Conservation (phyloP, 139 green algal genomes). For the Chlorella vulgaris region DNA sequence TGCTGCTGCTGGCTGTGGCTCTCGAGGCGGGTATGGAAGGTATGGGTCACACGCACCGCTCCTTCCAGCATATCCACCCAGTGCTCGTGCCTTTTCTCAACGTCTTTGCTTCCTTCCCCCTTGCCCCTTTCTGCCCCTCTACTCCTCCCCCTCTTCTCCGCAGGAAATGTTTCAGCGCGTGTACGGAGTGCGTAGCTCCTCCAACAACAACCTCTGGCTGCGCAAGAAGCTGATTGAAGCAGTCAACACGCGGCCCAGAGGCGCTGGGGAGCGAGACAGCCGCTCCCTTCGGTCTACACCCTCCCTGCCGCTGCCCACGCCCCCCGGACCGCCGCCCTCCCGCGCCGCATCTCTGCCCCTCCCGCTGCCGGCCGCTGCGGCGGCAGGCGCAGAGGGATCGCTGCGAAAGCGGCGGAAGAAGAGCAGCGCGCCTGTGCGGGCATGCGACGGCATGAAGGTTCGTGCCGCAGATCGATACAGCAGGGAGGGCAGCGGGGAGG, state of each 20-base stretch:
- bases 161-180: slow-evolving; percentile 42
- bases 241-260: slow-evolving; percentile 9
- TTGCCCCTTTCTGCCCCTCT: not conserved
- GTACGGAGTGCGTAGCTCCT: slow-evolving; percentile 35
- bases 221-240: slow-evolving; percentile 53
- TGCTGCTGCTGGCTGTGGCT: not conserved
- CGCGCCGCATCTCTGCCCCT: not conserved
- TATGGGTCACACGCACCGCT: too few relatives aligned
- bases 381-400: not conserved
- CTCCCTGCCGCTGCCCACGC: not conserved
- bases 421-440: slow-evolving; percentile 6
- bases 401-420: slow-evolving; percentile 13
- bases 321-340: not conserved
- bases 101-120: not conserved
- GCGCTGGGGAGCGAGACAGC: not conserved
- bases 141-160: not conserved
- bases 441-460: slow-evolving; percentile 10
- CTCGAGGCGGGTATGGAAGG: too few relatives aligned
- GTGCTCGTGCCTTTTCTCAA: too few relatives aligned
- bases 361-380: not conserved
- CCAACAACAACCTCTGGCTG: slow-evolving; percentile 57
- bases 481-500: too few relatives aligned
- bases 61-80: too few relatives aligned
- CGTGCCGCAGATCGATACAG: too few relatives aligned
- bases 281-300: not conserved